Base-by-base conservation (phyloP, 768 basidiomycete species). In the Chalciporus pseudorubinellus region DNA sequence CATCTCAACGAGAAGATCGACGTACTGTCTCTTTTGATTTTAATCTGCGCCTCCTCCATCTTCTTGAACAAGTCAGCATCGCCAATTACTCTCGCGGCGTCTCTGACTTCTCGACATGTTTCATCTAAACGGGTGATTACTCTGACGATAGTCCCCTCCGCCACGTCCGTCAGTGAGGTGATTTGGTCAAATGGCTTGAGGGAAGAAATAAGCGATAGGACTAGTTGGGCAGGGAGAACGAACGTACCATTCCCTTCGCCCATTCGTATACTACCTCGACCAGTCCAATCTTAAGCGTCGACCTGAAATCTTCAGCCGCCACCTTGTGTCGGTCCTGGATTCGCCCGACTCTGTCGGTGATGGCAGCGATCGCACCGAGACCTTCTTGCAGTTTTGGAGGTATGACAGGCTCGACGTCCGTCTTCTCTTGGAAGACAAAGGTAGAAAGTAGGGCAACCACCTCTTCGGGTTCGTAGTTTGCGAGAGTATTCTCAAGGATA, bases 371-470 rank as follows among this genome's bases (percentile, higher is more conserved):
- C 12, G 83, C 81, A 16, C 86, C 85, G 40, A 89, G 76, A 13
- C 95, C 97, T 60, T 82, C 78, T 67, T 89, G 80, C 16, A 99
- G 75, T 63, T 86, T 87, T 11, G 83, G 78, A 11, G 92, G 85
- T 46, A 99, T 77, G 3, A 78, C 68, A 19, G 97, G 95, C 59
- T 95, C 92, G 8, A 84, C 76, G 8, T 97, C 93, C 13, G 94
- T 93, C 73, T 97, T 98, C 67, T 99, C 97, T 68, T 98, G 97
- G 70, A 99, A 99, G 38, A 99, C 88, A 65, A 99, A 98, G 64
- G 90, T 90, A 4, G 95, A 98, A 6, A 99, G 78, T 22, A 99
- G 78, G 2, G 97, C 95, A 36, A 95, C 97, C 45, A 95, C 92
- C 71, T 98, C 97, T 68, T 93, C 92, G 0, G 97, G 92, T 41